phyloP scores from a whole-genome alignment of 2,329 filamentous ascomycete species.

The Sporothrix brunneoviolacea region DNA sequence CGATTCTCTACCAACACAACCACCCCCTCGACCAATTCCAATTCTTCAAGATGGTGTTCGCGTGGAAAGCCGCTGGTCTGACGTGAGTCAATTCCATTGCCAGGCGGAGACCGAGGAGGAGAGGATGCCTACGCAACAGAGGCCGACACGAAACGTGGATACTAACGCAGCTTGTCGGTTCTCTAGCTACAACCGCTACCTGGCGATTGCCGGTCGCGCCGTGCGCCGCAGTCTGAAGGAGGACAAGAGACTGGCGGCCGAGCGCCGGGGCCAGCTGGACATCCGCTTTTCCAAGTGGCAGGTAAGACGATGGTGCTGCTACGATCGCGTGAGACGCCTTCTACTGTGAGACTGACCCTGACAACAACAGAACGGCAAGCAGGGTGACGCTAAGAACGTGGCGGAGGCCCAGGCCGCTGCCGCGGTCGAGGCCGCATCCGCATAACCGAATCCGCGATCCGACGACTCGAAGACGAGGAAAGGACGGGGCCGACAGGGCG shows the following conservation, averaged over 20 bases:
- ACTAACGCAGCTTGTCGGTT: slow-evolving; percentile 6
- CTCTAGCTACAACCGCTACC: slow-evolving; percentile 97
- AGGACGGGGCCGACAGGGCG: neutral
- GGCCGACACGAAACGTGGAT: neutral
- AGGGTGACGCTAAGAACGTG: slow-evolving; percentile 75
- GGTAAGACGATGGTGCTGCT: too few species aligned
- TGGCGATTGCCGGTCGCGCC: slow-evolving; percentile 87
- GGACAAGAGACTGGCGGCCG: slow-evolving; percentile 76
- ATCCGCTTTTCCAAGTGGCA: slow-evolving; percentile 91
- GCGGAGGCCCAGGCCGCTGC: slow-evolving; percentile 46
- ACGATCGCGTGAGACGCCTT: too few species aligned
- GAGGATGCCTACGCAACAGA: neutral
- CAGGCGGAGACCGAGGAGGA: slow-evolving; percentile 12
- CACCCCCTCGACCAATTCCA: slow-evolving; percentile 14
- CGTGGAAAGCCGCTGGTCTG: slow-evolving; percentile 96
- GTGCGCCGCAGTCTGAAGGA: slow-evolving; percentile 97
- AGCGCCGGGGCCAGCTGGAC: slow-evolving; percentile 85
- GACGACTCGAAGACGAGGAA: neutral
- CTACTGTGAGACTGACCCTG: too few species aligned
- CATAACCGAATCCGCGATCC: slow-evolving; percentile 14
- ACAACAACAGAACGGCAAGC: slow-evolving; percentile 93
- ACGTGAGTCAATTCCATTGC: slow-evolving; percentile 58
- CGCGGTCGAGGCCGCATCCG: slow-evolving; percentile 22
- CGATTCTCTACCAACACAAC: neutral
- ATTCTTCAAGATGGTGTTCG: slow-evolving; percentile 77